Evolutionary conservation across 768 basidiomycete species (phyloP), one percentile per base, ranked within the genome.

Genomic region (Suillus clintonianus): DNA sequence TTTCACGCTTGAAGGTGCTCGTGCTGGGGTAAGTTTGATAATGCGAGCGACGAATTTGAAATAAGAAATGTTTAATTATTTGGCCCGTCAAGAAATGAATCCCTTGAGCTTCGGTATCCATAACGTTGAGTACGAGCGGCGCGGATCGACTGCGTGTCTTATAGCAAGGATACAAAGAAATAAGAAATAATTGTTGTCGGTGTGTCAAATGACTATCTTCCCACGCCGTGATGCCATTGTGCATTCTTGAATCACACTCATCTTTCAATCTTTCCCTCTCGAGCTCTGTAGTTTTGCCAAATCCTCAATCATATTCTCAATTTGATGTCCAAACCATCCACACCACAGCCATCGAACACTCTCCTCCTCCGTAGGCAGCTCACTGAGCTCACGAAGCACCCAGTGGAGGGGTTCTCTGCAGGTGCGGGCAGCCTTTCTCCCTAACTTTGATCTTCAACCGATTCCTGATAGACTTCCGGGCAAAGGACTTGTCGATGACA

Each of bases 361-460:
- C 83, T 94, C 17, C 84, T 94, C 43, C 87, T 94, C 24, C 86
- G 90, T 45, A 84, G 92, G 39, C 92, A 94, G 77, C 84, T 94
- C 41, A 74, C 81, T 13, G 97, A 97, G 72, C 86, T 99, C 66
- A 93, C 89, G 37, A 98, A 98, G 78, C 87, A 82, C 56, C 97
- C 97, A 3, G 94, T 98, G 5, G 93, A 97, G 72, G 97, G 97
- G 8, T 99, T 99, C 81, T 96, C 94, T 39, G 97, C 96, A 79
- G 92, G 92, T 91, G 72, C 69, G 80, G 70, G 62, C 67, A 69
- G 47, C 36, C 42, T 74, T 51, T 51, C 61, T 64, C 59, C 60
- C 61, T 66, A 70, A 73, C 72, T 72, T 74, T 55, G 68, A 70
- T 72, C 65, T 74, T 71, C 70, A 73, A 72, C 70, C 63, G 71